Evolutionary conservation across 2,329 filamentous ascomycete species (phyloP).

Genomic region (Penicillium occitanis): DNA sequence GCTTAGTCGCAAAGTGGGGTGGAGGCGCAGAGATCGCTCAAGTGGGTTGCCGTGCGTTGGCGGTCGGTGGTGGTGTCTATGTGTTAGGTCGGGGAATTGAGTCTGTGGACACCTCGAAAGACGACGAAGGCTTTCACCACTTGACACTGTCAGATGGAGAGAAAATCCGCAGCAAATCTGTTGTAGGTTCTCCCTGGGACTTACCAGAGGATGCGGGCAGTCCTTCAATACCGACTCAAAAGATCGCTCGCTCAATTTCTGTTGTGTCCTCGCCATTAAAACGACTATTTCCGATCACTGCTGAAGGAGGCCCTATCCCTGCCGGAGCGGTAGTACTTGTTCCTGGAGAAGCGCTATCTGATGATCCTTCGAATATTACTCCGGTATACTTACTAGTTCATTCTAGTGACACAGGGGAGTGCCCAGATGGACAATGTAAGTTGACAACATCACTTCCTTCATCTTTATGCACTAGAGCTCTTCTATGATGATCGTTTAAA

Average conservation of each 20-base stretch:
- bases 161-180: conserved; percentile 35
- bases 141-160: conserved; percentile 41
- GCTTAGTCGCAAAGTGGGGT: conserved; percentile 90
- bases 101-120: conserved; percentile 26
- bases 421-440: conserved; percentile 86
- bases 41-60: conserved; percentile 83
- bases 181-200: conserved; percentile 42
- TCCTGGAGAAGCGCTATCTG: conserved; percentile 33
- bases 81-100: conserved; percentile 73
- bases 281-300: conserved; percentile 65
- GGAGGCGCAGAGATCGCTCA: conserved; percentile 85
- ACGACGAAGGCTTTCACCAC: conserved; percentile 26
- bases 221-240: conserved; percentile 28
- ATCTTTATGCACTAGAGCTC: conserved; percentile 25
- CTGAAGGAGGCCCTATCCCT: conserved; percentile 74
- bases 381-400: conserved; percentile 68
- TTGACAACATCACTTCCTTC: conserved; percentile 33
- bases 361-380: conserved; percentile 31
- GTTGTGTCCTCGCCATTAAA: conserved; percentile 67
- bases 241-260: conserved; percentile 62
- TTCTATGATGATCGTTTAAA: conserved; percentile 87
- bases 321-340: conserved; percentile 59
- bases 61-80: conserved; percentile 88
- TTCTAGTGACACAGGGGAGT: conserved; percentile 90
- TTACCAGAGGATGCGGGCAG: conserved; percentile 28